Base-by-base conservation (phyloP, 495 filamentous ascomycete species). In the Penicillium roqueforti region DNA sequence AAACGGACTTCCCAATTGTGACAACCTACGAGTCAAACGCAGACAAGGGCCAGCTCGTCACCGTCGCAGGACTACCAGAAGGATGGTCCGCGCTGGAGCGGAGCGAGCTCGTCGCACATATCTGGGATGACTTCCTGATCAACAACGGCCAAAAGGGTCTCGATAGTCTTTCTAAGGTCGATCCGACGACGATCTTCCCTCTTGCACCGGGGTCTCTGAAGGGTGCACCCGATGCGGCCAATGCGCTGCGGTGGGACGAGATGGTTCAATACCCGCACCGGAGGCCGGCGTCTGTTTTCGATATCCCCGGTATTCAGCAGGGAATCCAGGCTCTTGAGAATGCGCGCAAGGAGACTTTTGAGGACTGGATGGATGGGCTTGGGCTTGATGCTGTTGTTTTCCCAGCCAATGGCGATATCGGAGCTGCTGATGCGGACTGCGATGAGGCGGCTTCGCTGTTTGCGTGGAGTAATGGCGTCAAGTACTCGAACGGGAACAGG, bases 401-500 rank as follows among this genome's bases (percentile, higher is more conserved):
- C 47, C 68, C 69, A 3, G 62, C 68, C 2, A 70, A 66, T 44
- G 60, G 59, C 8, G 69, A 72, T 50, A 42, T 72, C 29, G 68
- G 68, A 0, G 52, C 63, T 36, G 62, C 68, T 2, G 54, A 70
- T 42, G 58, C 69, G 0, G 69, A 72, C 46, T 51, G 54, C 13
- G 57, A 70, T 19, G 51, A 54, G 19, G 44, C 60, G 6, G 54
- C 66, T 16, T 69, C 68, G 0, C 23, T 26, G 6, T 67, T 63
- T 45, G 66, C 69, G 0, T 70, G 68, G 69, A 63, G 55, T 20
- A 70, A 72, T 39, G 69, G 69, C 1, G 64, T 70, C 13, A 70
- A 66, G 14, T 72, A 72, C 38, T 70, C 69, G 1, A 72, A 70
- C 54, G 68, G 69, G 0, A 70, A 70, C 28, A 47, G 67, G 4